Evolutionary conservation across 2,329 filamentous ascomycete genomes (phyloP), one percentile per base, ranked within the genome.

Genomic region (Myriosclerotinia scirpicola): DNA sequence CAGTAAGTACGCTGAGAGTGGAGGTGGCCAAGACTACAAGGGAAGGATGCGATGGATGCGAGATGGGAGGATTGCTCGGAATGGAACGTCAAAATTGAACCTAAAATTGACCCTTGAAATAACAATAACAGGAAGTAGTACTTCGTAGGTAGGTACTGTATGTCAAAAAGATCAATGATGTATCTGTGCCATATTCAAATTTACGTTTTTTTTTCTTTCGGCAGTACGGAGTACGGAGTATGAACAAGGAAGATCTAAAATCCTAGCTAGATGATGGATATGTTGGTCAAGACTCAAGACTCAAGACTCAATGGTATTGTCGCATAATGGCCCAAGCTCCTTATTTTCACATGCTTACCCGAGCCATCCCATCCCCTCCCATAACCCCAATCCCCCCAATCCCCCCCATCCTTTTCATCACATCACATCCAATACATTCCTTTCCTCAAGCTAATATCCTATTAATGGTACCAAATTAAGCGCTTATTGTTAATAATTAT

Each of bases 401-500:
- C 63, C 53, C 20, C 30, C 17, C 14, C 15, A 46, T 46, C 26
- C 58, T 60, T 60, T 44, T 44, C 40, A 15, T 44, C 12, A 44
- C 40, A 15, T 44, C 12, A 44, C 42, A 65, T 48, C 63, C 63
- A 65, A 60, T 65, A 22, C 34, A 60, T n/a, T n/a, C 42, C 42
- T 48, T 53, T 15, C 20, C n/a, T 53, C 54, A 59, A 17, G 60
- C 40, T 5, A 36, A 66, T 38, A 58, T 66, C 36, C 64, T 66
- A 66, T 61, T 53, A 66, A 66, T 66, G 55, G 55, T 46, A 38
- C 40, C 40, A 48, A 36, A 61, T 58, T 54, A 66, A 54, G 55
- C 64, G 64, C 64, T 61, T 54, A 61, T 61, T 59, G 30, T 14
- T 30, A 42, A 50, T 66, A 66, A 66, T 66, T 66, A 66, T 54